A percentile compares a stretch with the other conserved stretches of the same genome.
Conservation (phyloP, 108 stramenopile species). For the Skeletonema potamos region DNA sequence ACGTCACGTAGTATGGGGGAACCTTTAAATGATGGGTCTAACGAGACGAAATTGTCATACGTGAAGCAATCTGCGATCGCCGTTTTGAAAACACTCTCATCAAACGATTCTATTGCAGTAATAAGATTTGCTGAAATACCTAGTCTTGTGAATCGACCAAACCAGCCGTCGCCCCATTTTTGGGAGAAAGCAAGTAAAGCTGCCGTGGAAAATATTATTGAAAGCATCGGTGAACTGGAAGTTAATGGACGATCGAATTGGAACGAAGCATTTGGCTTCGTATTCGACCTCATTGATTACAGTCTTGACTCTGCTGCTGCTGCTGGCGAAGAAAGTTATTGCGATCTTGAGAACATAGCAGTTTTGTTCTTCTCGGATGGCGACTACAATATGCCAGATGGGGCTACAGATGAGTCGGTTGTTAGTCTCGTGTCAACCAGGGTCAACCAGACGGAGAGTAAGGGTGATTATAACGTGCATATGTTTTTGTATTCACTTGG, state of each 20-base stretch:
- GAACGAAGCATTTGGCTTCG: slow-evolving; percentile 17
- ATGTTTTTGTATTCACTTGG: slow-evolving; percentile 31
- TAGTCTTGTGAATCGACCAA: slow-evolving; percentile 2
- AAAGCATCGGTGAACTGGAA: slow-evolving; percentile 12
- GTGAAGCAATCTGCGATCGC: slow-evolving; percentile 19
- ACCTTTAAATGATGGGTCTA: slow-evolving; percentile 5
- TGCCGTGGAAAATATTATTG: slow-evolving; percentile 17
- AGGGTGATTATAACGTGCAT: slow-evolving; percentile 17
- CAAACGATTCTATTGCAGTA: slow-evolving; percentile 26
- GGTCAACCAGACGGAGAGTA: background rate
- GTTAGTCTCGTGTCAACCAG: slow-evolving; percentile 12
- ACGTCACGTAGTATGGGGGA: slow-evolving; percentile 38
- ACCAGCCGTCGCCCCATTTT: slow-evolving; percentile 5
- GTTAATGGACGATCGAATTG: slow-evolving; percentile 29
- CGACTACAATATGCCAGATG: slow-evolving; percentile 26
- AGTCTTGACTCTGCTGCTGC: slow-evolving; percentile 2
- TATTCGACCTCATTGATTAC: slow-evolving; percentile 26
- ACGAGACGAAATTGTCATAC: slow-evolving; percentile 22
- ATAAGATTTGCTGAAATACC: slow-evolving; percentile 29
- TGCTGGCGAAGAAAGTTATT: background rate
- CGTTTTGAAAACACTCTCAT: slow-evolving; percentile 13
- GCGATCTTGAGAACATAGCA: slow-evolving; percentile 42
- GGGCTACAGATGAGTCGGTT: slow-evolving; percentile 11
- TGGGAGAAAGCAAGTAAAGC: slow-evolving; percentile 25
- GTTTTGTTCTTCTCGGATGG: slow-evolving; percentile 43